Evolutionary conservation across 1,284 basidiomycete species (phyloP), one percentile per base, ranked within the genome.

Genomic region (Volvariella surrecta): DNA sequence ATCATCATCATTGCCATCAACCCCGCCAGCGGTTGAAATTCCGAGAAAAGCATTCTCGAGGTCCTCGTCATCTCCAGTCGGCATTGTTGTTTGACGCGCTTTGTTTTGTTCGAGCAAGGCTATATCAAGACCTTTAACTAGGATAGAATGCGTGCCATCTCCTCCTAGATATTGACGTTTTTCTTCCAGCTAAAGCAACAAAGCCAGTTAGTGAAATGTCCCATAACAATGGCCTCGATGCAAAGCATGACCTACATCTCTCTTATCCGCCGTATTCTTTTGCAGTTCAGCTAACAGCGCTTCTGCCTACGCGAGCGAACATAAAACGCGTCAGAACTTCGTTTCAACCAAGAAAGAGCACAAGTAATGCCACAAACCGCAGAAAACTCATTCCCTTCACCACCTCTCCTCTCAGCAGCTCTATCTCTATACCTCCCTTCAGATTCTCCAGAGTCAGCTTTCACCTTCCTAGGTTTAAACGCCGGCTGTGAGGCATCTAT

Each of bases 51-150:
- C 83, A 44, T 73, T 70, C 54, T 96, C 92, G 30, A 96, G 76
- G 18, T 79, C 74, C 18, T 86, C 86, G 34, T 35, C 34, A 44
- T 82, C 76, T 15, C 73, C 76, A 2, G 69, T 71, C 16, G 70
- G 60, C 34, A 70, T 63, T 6, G 68, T 61, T 7, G 73, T 70
- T 0, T 60, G 63, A 10, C 75, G 75, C 0, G 87, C 86, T 61
- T 80, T 89, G 51, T 89, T 82, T 54, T 89, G 84, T 53, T 91
- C 87, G 6, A 96, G 68, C 2, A 95, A 73, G 0, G 89, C 82
- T 57, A 83, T 77, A 57, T 96, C 92, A 24, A 96, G 78, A n/a
- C 92, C 89, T 54, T 91, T 94, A 32, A 93, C 89, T 3, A 93
- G 76, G 38, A 93, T 77, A 2, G 86, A 82, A 58, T 94, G 89